Evolutionary conservation across 495 filamentous ascomycete species (phyloP).

Genomic region (Neurospora discreta): DNA sequence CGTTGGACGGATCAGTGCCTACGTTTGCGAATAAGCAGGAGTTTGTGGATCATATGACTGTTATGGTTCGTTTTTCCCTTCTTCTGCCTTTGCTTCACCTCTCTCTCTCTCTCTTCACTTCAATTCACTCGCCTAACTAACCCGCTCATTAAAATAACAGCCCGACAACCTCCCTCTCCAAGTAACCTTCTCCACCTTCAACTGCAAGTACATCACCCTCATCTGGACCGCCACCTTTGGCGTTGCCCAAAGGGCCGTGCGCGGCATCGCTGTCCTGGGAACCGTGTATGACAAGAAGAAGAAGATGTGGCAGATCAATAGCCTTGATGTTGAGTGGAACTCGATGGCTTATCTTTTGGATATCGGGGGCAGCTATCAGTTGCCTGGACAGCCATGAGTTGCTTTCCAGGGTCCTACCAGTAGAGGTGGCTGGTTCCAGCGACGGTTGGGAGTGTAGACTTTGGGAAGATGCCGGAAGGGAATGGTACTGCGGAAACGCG

Average conservation of each 20-base stretch:
- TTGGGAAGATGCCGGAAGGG: no score
- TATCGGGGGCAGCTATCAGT: constrained; percentile 12
- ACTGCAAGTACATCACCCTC: constrained; percentile 17
- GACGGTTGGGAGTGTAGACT: no score
- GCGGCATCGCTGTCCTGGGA: constrained; percentile 19
- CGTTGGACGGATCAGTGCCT: constrained; percentile 6
- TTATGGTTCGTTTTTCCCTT: not conserved
- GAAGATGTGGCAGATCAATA: constrained; percentile 17
- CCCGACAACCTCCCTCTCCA: constrained; percentile 12
- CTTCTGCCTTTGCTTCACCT: not conserved
- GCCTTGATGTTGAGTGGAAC: constrained; percentile 25
- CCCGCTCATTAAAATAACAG: not conserved
- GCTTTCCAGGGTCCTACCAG: no score
- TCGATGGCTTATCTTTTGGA: constrained; percentile 13
- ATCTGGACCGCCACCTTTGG: constrained; percentile 19
- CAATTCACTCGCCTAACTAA: not conserved
- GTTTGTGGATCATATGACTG: constrained; percentile 12
- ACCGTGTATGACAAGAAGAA: constrained; percentile 4
- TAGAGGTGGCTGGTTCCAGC: no score
- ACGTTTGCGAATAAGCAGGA: constrained; percentile 19
- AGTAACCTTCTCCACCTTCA: constrained; percentile 4
- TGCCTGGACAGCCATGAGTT: constrained; percentile 2
- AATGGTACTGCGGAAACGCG: no score
- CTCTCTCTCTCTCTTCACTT: not conserved
- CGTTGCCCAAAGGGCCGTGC: constrained; percentile 4